Percentiles rank a stretch among this genome's conserved stretches.
These are phyloP conservation scores for Aspergillus saccharolyticus DNA, from an alignment of 495 filamentous ascomycete genomes.

Conservation along the genomic window DNA sequence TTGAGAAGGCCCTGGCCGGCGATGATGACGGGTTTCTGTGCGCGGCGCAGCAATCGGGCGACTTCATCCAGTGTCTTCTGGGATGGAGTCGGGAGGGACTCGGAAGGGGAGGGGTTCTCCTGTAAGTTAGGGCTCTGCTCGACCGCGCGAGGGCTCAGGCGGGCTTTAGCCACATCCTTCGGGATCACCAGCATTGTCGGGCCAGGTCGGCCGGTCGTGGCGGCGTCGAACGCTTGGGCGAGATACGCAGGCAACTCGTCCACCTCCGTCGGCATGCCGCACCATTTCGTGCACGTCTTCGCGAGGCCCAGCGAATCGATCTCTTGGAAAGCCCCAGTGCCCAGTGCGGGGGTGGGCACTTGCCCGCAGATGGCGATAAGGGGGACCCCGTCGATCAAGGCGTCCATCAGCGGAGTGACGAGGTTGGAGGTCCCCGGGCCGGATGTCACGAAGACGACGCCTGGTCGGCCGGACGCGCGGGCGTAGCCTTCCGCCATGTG, in stretches of 20 bases:
- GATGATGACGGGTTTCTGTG: constrained; percentile 58
- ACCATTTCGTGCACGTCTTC: constrained; percentile 62
- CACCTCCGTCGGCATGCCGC: constrained; percentile 57
- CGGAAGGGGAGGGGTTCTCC: too few species aligned
- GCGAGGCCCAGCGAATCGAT: constrained; percentile 60
- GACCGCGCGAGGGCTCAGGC: background rate
- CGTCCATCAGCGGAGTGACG: constrained; percentile 60
- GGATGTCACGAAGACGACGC: constrained; percentile 62
- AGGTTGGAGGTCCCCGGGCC: constrained; percentile 61
- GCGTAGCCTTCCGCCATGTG: constrained; percentile 66
- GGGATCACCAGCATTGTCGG: constrained; percentile 59
- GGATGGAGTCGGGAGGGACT: too few species aligned
- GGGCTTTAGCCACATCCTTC: constrained; percentile 45
- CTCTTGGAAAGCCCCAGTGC: constrained; percentile 61
- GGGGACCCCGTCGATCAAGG: constrained; percentile 57
- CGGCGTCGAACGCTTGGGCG: constrained; percentile 61
- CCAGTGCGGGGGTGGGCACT: constrained; percentile 52
- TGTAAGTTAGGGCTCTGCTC: background rate
- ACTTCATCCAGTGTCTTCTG: background rate
- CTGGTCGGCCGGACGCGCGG: constrained; percentile 55
- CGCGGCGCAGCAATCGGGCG: constrained; percentile 43
- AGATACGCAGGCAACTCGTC: constrained; percentile 56
- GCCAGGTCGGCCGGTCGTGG: constrained; percentile 55
- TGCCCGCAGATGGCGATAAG: constrained; percentile 62
- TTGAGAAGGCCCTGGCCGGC: constrained; percentile 56